phyloP scores from a whole-genome alignment of 192 early-diverging fungal genomes.

The Lobulomyces angularis region DNA sequence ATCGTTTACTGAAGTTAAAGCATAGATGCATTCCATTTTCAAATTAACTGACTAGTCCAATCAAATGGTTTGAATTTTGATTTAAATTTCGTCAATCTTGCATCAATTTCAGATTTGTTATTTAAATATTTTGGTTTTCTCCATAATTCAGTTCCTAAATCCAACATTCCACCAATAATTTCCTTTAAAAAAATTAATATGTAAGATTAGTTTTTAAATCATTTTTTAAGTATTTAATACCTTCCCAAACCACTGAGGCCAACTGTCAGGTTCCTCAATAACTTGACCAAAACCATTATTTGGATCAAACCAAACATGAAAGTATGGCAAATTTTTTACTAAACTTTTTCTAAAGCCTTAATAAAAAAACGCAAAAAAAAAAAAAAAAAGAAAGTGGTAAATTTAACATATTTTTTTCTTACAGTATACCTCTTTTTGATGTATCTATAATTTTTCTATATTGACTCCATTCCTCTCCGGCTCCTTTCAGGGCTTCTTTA shows the following conservation, averaged over 20 bases:
- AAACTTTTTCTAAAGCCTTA: background rate
- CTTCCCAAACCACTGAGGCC: conserved; percentile 75
- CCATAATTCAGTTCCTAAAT: conserved; percentile 64
- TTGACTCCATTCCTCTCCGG: conserved; percentile 86
- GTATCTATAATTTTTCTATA: conserved; percentile 66
- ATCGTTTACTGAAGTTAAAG: too few relatives aligned
- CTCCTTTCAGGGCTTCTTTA: conserved; percentile 64
- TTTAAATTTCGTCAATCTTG: too few relatives aligned
- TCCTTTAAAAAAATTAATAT: conserved; percentile 28
- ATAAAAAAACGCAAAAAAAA: background rate
- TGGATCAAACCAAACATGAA: conserved; percentile 93
- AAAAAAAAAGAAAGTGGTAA: background rate
- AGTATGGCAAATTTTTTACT: conserved; percentile 76
- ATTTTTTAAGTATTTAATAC: conserved; percentile 17
- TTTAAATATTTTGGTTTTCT: conserved; percentile 56
- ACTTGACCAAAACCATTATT: conserved; percentile 86
- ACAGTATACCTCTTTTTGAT: conserved; percentile 31
- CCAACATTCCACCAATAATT: conserved; percentile 68
- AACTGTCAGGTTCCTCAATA: conserved; percentile 76
- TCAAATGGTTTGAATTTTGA: too few relatives aligned
- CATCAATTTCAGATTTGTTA: too few relatives aligned
- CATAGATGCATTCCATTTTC: too few relatives aligned
- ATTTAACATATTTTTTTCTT: conserved; percentile 26
- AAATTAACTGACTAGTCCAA: too few relatives aligned
- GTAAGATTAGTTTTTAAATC: conserved; percentile 9